phyloP scores from a whole-genome alignment of 768 basidiomycete genomes.

The Tephrocybe sp. region DNA sequence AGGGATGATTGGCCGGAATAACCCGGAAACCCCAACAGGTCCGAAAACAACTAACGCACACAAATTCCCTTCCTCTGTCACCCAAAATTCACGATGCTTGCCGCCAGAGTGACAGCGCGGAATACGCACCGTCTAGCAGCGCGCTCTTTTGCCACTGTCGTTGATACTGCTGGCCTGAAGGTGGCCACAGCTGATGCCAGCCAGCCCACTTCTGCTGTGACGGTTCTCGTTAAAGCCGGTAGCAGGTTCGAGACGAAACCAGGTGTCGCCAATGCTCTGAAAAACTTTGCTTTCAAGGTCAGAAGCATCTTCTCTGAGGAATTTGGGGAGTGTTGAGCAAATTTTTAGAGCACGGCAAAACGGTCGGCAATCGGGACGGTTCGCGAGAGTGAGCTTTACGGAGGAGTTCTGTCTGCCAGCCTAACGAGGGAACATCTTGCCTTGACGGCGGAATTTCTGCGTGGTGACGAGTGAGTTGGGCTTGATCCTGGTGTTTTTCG shows the following conservation, averaged over 20 bases:
- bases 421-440: constrained; percentile 89
- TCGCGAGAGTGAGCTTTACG: constrained; percentile 91
- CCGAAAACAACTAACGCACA: constrained; percentile 20
- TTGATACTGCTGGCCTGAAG: constrained; percentile 79
- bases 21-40: constrained; percentile 21
- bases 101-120: constrained; percentile 56
- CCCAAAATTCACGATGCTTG: constrained; percentile 53
- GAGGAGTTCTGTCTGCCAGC: constrained; percentile 84
- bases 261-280: constrained; percentile 90
- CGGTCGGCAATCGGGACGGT: constrained; percentile 89
- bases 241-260: constrained; percentile 85
- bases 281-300: constrained; percentile 99
- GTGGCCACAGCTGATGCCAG: constrained; percentile 83
- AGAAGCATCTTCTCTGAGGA: not conserved
- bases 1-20: constrained; percentile 17
- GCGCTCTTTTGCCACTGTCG: constrained; percentile 81
- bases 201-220: constrained; percentile 83
- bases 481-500: not conserved
- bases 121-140: constrained; percentile 55
- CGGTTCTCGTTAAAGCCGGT: constrained; percentile 91
- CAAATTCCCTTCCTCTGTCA: constrained; percentile 25
- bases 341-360: constrained; percentile 71
- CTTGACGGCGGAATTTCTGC: constrained; percentile 91
- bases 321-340: not conserved
- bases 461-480: constrained; percentile 88